A percentile compares a stretch with the other conserved stretches of the same genome.
Evolutionary conservation across 148 eudicot genomes (phyloP).

Genomic region (Rhododendron kiyosumense): DNA sequence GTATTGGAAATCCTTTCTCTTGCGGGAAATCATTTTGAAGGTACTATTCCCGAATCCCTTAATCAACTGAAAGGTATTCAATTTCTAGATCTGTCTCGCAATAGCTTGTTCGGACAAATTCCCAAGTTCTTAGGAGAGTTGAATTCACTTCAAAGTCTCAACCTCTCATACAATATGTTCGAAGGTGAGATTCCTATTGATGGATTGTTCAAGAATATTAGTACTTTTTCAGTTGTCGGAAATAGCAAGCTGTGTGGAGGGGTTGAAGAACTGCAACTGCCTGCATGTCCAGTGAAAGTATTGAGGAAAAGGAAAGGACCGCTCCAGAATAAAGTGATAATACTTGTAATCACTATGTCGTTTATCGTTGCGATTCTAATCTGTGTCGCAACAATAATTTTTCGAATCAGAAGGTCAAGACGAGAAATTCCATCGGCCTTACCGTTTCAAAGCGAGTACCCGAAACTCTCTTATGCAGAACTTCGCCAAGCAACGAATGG

Average conservation of each 20-base stretch:
- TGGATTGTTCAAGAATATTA: constrained; percentile 13
- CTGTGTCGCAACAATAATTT: not conserved
- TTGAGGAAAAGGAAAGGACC: not conserved
- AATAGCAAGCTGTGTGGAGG: constrained; percentile 26
- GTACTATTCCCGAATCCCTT: constrained; percentile 12
- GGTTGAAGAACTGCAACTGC: not conserved
- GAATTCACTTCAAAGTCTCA: not conserved
- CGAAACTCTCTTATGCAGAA: constrained; percentile 3
- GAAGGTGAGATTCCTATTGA: constrained; percentile 17
- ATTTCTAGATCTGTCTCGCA: constrained; percentile 11
- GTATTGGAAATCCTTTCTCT: not conserved
- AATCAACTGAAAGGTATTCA: not conserved
- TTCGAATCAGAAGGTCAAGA: not conserved
- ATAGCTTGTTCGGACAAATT: constrained; percentile 15
- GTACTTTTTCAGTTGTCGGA: constrained; percentile 4
- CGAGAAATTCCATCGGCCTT: no score
- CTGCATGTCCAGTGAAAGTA: not conserved
- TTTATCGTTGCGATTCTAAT: not conserved
- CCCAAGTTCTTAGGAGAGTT: not conserved
- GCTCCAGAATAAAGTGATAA: not conserved
- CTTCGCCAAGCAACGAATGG: constrained; percentile 17
- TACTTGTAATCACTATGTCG: not conserved
- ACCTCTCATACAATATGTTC: constrained; percentile 13
- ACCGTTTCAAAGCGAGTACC: not conserved
- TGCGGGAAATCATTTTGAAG: constrained; percentile 10